A percentile compares a stretch with the other conserved stretches of the same genome.
Evolutionary conservation across 1,284 basidiomycete species (phyloP).

Genomic region (Ganoderma lucidum): DNA sequence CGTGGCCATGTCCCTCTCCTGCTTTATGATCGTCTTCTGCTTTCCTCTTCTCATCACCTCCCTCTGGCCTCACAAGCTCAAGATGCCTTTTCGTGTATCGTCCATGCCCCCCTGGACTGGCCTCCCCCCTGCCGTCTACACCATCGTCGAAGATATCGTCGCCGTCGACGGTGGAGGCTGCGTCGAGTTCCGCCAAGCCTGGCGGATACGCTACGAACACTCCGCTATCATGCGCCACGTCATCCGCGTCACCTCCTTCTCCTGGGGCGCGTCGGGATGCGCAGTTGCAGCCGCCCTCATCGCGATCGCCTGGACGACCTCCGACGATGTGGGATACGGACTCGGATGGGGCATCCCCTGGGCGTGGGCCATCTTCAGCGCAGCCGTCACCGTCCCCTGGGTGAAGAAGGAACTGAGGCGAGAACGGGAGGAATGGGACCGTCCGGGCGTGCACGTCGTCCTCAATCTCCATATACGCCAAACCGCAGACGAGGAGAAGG

Average conservation of each 20-base stretch:
- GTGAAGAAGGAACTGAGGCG: constrained; percentile 33
- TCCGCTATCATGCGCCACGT: constrained; percentile 41
- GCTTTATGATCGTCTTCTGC: constrained; percentile 42
- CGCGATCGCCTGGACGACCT: constrained; percentile 38
- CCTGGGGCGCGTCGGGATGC: constrained; percentile 40
- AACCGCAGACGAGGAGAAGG: constrained; percentile 27
- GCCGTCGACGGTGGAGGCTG: constrained; percentile 45
- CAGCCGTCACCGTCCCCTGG: constrained; percentile 33
- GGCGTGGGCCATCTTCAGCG: constrained; percentile 40
- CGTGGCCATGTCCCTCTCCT: constrained; percentile 44
- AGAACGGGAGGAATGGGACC: constrained; percentile 36
- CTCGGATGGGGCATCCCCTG: constrained; percentile 43
- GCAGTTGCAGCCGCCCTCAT: constrained; percentile 37
- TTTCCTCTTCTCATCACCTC: constrained; percentile 42
- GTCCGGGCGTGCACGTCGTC: constrained; percentile 24
- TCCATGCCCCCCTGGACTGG: constrained; percentile 41
- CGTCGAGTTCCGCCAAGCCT: constrained; percentile 44
- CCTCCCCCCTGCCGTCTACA: constrained; percentile 43
- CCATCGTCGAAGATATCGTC: constrained; percentile 43
- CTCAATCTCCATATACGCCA: constrained; percentile 29
- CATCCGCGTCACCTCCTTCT: constrained; percentile 37
- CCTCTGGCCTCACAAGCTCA: constrained; percentile 39
- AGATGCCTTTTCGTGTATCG: constrained; percentile 43
- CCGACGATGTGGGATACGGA: constrained; percentile 42
- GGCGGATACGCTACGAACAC: constrained; percentile 44